Conservation (phyloP, 208 protist species). For the Trypanosoma melophagium region DNA sequence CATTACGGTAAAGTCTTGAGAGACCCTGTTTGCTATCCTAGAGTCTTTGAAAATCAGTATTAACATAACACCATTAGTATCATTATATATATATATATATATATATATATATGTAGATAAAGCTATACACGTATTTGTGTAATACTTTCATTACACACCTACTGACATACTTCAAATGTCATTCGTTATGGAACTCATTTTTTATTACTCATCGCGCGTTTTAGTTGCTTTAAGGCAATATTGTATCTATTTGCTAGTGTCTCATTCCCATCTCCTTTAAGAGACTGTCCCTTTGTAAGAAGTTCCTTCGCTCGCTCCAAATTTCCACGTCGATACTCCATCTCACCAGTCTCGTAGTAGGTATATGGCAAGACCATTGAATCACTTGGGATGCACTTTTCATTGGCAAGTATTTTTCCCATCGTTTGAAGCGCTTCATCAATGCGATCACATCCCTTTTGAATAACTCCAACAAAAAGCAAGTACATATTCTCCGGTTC, state of each 20-base stretch:
- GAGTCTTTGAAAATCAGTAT: too few species aligned
- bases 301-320: slow-evolving; percentile 66
- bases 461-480: slow-evolving; percentile 87
- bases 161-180: background rate
- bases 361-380: slow-evolving; percentile 88
- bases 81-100: background rate
- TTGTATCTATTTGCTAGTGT: slow-evolving; percentile 85
- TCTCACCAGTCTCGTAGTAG: slow-evolving; percentile 85
- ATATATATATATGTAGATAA: slow-evolving; percentile 2
- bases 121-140: background rate
- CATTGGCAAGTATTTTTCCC: slow-evolving; percentile 76
- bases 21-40: too few species aligned
- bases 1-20: too few species aligned
- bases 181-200: slow-evolving; percentile 18
- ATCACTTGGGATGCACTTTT: slow-evolving; percentile 78
- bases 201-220: slow-evolving; percentile 48
- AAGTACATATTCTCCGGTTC: slow-evolving; percentile 83
- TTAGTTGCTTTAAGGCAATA: slow-evolving; percentile 88
- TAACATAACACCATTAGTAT: background rate
- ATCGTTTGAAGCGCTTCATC: slow-evolving; percentile 56
- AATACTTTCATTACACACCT: slow-evolving; percentile 3
- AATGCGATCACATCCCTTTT: slow-evolving; percentile 78
- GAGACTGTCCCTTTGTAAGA: slow-evolving; percentile 75
- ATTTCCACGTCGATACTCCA: slow-evolving; percentile 83
- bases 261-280: slow-evolving; percentile 90